Evolutionary conservation across 768 basidiomycete genomes (phyloP).

Genomic region (Punctularia strigosozonata): DNA sequence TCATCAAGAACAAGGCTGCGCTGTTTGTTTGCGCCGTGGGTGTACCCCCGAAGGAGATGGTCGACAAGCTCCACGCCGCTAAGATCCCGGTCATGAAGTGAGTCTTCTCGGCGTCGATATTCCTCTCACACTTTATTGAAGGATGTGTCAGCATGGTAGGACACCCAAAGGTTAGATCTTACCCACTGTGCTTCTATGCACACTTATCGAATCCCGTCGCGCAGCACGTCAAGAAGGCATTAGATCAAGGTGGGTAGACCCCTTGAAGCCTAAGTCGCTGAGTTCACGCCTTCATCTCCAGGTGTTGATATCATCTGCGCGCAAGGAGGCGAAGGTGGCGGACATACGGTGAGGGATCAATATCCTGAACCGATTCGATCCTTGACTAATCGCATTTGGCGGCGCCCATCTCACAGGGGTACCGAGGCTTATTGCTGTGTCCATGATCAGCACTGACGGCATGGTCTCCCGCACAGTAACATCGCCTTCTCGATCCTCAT

Average conservation of each 20-base stretch:
- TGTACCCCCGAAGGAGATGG: slow-evolving; percentile 73
- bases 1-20: slow-evolving; percentile 59
- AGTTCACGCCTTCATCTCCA: slow-evolving; percentile 11
- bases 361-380: too few species aligned
- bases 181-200: slow-evolving; percentile 1
- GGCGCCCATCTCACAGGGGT: too few species aligned
- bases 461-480: too few species aligned
- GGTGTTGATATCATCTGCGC: slow-evolving; percentile 90
- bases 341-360: too few species aligned
- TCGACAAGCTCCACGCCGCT: slow-evolving; percentile 71
- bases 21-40: slow-evolving; percentile 81
- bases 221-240: slow-evolving; percentile 63
- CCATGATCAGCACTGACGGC: too few species aligned
- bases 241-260: slow-evolving; percentile 44
- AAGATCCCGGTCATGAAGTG: slow-evolving; percentile 82
- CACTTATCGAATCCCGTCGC: slow-evolving; percentile 1
- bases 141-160: slow-evolving; percentile 57
- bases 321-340: slow-evolving; percentile 81
- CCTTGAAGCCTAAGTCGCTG: neutral
- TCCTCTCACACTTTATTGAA: neutral
- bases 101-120: slow-evolving; percentile 15
- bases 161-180: slow-evolving; percentile 60
- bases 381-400: too few species aligned
- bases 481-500: slow-evolving; percentile 74
- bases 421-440: too few species aligned